Percentiles rank a stretch among this genome's conserved stretches.
Evolutionary conservation across 225 moss, liverwort and hornwort species (phyloP).

Genomic region (Pleurozium schreberi): DNA sequence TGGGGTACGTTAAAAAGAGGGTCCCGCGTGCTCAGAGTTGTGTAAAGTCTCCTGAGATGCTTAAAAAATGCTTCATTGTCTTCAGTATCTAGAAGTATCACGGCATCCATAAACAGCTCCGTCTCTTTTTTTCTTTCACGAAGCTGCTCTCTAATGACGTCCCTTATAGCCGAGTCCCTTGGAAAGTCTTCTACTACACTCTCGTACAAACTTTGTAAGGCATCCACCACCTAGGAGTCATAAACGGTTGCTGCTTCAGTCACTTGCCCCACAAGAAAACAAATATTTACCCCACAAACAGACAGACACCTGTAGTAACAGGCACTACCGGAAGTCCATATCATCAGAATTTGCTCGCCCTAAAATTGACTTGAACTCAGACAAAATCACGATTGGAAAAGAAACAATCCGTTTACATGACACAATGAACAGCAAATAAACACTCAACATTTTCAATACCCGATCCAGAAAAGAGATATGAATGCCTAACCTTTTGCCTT

Average conservation of each 20-base stretch:
- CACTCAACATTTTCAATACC: neutral
- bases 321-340: neutral
- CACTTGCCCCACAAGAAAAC: neutral
- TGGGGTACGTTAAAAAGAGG: slow-evolving; percentile 66
- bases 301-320: neutral
- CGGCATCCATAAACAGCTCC: slow-evolving; percentile 66
- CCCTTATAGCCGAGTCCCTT: slow-evolving; percentile 21
- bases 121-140: slow-evolving; percentile 4
- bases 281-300: neutral
- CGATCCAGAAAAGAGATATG: neutral
- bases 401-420: neutral
- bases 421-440: neutral
- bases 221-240: slow-evolving; percentile 62
- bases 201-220: slow-evolving; percentile 79
- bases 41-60: slow-evolving; percentile 62
- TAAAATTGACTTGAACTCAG: neutral
- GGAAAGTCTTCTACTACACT: slow-evolving; percentile 63
- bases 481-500: slow-evolving; percentile 22
- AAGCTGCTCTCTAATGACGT: slow-evolving; percentile 14
- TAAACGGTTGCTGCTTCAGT: neutral
- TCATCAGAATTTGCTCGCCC: neutral
- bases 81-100: slow-evolving; percentile 44
- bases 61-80: slow-evolving; percentile 50
- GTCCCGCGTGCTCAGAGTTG: slow-evolving; percentile 57
- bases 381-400: neutral